A percentile compares a stretch with the other conserved stretches of the same genome.
Evolutionary conservation across 1,139 yeast genomes (phyloP).

Genomic region (Tardiomyces depauwii): DNA sequence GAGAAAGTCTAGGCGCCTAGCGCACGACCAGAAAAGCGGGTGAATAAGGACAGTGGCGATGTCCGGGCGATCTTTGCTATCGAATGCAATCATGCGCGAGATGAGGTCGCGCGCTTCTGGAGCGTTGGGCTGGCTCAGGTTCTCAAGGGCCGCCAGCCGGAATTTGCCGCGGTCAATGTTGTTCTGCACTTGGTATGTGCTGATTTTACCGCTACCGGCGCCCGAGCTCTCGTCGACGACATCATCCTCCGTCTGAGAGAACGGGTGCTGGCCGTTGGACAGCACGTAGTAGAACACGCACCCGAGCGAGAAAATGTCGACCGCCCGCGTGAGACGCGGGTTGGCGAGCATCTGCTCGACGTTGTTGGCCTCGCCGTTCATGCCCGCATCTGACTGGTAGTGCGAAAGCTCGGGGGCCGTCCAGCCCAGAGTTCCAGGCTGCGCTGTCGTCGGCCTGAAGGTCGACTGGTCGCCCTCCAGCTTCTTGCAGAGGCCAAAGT

Average conservation of each 20-base stretch:
- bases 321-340: slow-evolving; percentile 74
- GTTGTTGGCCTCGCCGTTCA: slow-evolving; percentile 6
- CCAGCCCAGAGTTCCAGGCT: slow-evolving; percentile 98
- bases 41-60: slow-evolving; percentile 61
- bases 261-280: slow-evolving; percentile 84
- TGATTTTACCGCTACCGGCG: background rate
- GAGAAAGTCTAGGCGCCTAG: slow-evolving; percentile 69
- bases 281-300: slow-evolving; percentile 86
- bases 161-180: slow-evolving; percentile 72
- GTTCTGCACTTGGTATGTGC: slow-evolving; percentile 68
- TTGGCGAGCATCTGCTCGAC: slow-evolving; percentile 27
- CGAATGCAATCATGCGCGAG: slow-evolving; percentile 52
- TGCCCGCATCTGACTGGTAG: background rate
- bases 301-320: slow-evolving; percentile 89
- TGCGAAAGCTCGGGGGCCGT: slow-evolving; percentile 75
- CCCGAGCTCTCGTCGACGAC: background rate
- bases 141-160: slow-evolving; percentile 37
- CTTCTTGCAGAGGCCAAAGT: slow-evolving; percentile 90
- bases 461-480: slow-evolving; percentile 88
- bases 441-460: slow-evolving; percentile 82
- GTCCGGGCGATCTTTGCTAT: slow-evolving; percentile 66
- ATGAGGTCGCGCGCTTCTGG: slow-evolving; percentile 68
- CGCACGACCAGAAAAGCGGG: slow-evolving; percentile 80
- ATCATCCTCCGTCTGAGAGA: slow-evolving; percentile 45
- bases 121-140: slow-evolving; percentile 32